phyloP scores from a whole-genome alignment of 148 eudicot species.

The Rhododendron ovatum region DNA sequence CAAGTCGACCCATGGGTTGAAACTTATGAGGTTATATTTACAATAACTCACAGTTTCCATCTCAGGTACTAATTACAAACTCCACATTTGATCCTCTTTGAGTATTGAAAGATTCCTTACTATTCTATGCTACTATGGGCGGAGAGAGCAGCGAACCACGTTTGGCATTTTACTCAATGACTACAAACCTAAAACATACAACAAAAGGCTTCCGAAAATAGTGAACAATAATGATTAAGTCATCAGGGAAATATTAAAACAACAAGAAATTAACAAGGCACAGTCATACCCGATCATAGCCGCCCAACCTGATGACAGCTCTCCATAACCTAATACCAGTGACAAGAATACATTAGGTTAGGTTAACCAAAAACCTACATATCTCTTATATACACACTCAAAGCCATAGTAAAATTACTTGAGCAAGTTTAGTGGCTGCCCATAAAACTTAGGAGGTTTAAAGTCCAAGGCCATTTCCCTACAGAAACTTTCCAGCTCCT shows the following conservation, averaged over 20 bases:
- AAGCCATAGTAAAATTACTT: conserved; percentile 44
- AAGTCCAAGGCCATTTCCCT: conserved; percentile 62
- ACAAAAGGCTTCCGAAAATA: background rate
- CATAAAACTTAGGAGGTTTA: conserved; percentile 87
- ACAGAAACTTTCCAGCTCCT: conserved; percentile 58
- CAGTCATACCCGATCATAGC: conserved; percentile 81
- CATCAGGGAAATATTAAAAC: background rate
- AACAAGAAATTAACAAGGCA: background rate
- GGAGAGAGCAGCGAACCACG: background rate
- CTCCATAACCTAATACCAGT: conserved; percentile 74
- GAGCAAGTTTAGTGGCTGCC: conserved; percentile 75
- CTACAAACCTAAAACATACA: background rate
- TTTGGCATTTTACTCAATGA: background rate
- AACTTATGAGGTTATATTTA: background rate
- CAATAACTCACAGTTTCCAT: background rate
- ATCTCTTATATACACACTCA: background rate
- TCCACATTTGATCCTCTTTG: background rate
- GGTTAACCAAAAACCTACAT: background rate
- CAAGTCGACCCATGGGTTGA: background rate
- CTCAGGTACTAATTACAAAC: background rate
- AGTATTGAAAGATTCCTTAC: background rate
- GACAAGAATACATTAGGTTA: conserved; percentile 8
- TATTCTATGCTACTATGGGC: background rate
- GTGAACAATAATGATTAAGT: background rate
- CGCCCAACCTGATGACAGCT: conserved; percentile 76